phyloP scores from a whole-genome alignment of 1,284 basidiomycete genomes.

The Fomitopsis pinicola region DNA sequence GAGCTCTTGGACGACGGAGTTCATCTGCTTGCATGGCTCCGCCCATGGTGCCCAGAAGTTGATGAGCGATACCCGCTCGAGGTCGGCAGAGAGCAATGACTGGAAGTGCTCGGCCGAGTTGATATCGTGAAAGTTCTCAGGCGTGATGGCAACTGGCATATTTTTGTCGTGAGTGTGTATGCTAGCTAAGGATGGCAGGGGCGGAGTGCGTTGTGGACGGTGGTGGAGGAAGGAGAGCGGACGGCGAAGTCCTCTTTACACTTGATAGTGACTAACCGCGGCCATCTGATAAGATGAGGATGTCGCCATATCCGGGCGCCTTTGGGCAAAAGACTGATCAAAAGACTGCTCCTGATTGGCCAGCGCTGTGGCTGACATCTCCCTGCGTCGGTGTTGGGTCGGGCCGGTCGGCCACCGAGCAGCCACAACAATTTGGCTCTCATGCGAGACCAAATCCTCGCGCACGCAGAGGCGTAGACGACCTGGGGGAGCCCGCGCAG shows the following conservation, averaged over 20 bases:
- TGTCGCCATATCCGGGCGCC: conserved; percentile 6
- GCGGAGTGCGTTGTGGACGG: neutral
- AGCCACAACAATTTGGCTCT: neutral
- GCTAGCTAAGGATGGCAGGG: neutral
- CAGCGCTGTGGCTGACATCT: neutral
- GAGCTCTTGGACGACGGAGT: conserved; percentile 67
- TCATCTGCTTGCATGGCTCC: conserved; percentile 85
- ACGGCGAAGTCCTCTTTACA: neutral
- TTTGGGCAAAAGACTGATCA: neutral
- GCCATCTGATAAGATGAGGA: conserved; percentile 12
- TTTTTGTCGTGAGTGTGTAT: neutral
- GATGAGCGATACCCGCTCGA: conserved; percentile 77
- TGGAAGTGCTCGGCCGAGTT: conserved; percentile 72
- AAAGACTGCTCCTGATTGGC: neutral
- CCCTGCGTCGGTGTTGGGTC: neutral
- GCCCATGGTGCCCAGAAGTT: conserved; percentile 96
- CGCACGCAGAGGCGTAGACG: neutral
- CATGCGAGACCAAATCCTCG: neutral
- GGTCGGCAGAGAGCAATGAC: conserved; percentile 67
- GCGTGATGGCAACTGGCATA: conserved; percentile 12
- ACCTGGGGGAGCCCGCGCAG: neutral
- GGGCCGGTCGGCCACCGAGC: no score
- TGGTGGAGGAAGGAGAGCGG: neutral
- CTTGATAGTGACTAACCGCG: conserved; percentile 2
- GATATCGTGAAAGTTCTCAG: conserved; percentile 50